phyloP scores from a whole-genome alignment of 345 rosid genomes.

The Rhodamnia rubescens region DNA sequence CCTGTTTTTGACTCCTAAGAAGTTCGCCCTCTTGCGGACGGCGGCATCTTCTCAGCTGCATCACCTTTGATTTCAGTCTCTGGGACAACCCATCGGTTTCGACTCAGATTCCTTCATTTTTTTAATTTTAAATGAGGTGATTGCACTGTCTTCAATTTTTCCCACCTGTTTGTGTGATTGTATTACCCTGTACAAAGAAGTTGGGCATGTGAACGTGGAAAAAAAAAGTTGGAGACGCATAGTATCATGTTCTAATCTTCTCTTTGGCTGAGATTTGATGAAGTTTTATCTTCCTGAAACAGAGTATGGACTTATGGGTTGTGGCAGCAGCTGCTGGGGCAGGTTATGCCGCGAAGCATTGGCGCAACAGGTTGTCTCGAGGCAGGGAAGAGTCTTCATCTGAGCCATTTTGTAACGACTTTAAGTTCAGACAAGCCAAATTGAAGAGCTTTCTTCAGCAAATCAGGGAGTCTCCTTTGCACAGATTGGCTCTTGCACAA shows the following conservation, averaged over 20 bases:
- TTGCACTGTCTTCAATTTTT: neutral
- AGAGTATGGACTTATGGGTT: conserved; percentile 26
- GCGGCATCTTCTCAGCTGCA: neutral
- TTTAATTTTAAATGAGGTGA: neutral
- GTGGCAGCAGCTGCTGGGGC: conserved; percentile 36
- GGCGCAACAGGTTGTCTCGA: conserved; percentile 1
- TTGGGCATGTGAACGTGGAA: neutral
- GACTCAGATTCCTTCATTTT: neutral
- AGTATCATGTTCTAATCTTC: conserved; percentile 23
- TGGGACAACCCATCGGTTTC: neutral
- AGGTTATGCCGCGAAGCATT: conserved; percentile 18
- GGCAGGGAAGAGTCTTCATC: conserved; percentile 2
- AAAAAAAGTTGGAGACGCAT: neutral
- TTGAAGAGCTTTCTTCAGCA: conserved; percentile 6
- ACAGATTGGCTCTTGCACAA: conserved; percentile 5
- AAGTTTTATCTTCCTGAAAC: neutral
- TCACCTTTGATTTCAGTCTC: neutral
- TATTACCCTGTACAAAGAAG: neutral
- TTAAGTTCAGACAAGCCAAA: neutral
- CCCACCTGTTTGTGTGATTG: neutral
- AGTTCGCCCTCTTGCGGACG: neutral
- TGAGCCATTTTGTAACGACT: neutral
- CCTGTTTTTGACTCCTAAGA: neutral
- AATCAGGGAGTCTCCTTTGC: conserved; percentile 12
- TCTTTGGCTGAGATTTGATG: conserved; percentile 27